Percentiles rank a stretch among this genome's conserved stretches.
These are phyloP conservation scores for Chalara sp. DNA, from an alignment of 2,329 filamentous ascomycete species.

Conservation along the genomic window DNA sequence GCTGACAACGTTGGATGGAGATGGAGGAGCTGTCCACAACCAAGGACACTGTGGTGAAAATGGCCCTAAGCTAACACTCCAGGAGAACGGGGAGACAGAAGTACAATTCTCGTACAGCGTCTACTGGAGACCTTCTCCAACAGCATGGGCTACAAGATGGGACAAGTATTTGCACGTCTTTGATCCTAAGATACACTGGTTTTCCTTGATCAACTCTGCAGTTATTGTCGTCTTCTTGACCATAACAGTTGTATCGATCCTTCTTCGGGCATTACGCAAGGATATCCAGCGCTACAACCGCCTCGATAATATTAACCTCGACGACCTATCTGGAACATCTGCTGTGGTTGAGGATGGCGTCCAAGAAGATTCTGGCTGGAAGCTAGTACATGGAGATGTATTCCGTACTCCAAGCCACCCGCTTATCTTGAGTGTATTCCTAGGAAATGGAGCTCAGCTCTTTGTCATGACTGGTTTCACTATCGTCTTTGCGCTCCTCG, in stretches of 20 bases:
- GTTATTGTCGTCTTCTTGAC: constrained; percentile 90
- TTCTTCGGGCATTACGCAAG: constrained; percentile 82
- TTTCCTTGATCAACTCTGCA: constrained; percentile 92
- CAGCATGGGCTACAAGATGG: constrained; percentile 94
- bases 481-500: constrained; percentile 86
- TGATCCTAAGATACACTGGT: constrained; percentile 98
- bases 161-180: constrained; percentile 98
- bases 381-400: constrained; percentile 93
- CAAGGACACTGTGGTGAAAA: constrained; percentile 50
- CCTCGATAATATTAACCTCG: constrained; percentile 81
- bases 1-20: constrained; percentile 45
- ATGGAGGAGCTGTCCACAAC: constrained; percentile 38
- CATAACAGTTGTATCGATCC: constrained; percentile 85
- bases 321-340: constrained; percentile 76
- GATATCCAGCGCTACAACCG: constrained; percentile 97
- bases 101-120: constrained; percentile 91
- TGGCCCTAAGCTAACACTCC: constrained; percentile 55
- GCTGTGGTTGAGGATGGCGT: constrained; percentile 81
- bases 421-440: constrained; percentile 75
- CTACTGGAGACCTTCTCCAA: constrained; percentile 76
- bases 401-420: constrained; percentile 83
- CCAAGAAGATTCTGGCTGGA: constrained; percentile 97
- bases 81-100: constrained; percentile 53
- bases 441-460: constrained; percentile 90
- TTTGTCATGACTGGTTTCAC: constrained; percentile 97